These are phyloP conservation scores for Suhomyces anneliseae DNA, from an alignment of 1,139 yeast genomes.

Conservation along the genomic window DNA sequence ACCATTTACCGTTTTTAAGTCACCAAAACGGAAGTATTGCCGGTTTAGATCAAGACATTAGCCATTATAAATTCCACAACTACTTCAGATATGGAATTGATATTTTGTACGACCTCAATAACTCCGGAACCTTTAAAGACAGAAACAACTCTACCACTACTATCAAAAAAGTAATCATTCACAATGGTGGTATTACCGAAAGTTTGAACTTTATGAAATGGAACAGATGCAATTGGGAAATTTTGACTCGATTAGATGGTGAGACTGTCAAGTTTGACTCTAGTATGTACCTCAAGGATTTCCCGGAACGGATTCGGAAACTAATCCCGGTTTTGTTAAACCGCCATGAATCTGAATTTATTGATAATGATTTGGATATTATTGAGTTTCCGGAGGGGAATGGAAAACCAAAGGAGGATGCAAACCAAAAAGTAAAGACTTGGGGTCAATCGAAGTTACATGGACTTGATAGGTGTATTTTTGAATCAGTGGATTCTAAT, in stretches of 20 bases:
- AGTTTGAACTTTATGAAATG: conserved; percentile 51
- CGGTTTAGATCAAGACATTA: conserved; percentile 14
- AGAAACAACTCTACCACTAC: conserved; percentile 24
- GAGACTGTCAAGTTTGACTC: conserved; percentile 22
- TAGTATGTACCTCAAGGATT: conserved; percentile 34
- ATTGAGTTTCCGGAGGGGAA: conserved; percentile 19
- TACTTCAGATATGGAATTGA: conserved; percentile 57
- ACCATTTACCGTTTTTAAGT: conserved; percentile 7
- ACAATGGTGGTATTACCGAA: conserved; percentile 51
- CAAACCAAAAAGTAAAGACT: conserved; percentile 20
- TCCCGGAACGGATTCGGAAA: conserved; percentile 24
- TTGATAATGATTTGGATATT: conserved; percentile 40
- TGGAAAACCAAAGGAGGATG: background rate
- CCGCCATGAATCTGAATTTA: conserved; percentile 50
- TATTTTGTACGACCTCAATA: conserved; percentile 46
- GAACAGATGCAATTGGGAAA: conserved; percentile 45
- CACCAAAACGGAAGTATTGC: conserved; percentile 1
- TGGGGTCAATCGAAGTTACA: conserved; percentile 59
- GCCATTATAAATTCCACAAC: conserved; percentile 50
- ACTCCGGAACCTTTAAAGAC: conserved; percentile 14
- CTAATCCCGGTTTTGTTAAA: conserved; percentile 48
- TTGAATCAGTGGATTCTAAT: conserved; percentile 52
- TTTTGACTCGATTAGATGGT: conserved; percentile 12
- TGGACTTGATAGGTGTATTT: conserved; percentile 47
- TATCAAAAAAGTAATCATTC: conserved; percentile 46